phyloP scores from a whole-genome alignment of 129 eudicot genomes.

The Kitagawia praeruptora region DNA sequence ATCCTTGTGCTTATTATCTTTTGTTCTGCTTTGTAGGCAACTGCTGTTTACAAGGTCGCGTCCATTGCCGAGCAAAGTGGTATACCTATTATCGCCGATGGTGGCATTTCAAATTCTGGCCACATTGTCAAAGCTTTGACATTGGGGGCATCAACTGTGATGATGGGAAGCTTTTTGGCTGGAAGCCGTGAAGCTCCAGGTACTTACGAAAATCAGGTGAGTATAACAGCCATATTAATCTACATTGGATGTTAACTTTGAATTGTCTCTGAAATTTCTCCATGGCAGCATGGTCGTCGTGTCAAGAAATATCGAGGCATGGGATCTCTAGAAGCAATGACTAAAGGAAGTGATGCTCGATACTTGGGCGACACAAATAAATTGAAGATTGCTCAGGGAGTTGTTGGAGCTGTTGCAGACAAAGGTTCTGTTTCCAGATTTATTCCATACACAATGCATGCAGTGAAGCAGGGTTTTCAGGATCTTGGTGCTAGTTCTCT shows the following conservation, averaged over 20 bases:
- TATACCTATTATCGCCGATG: slow-evolving; percentile 90
- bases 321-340: slow-evolving; percentile 73
- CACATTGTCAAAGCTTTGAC: slow-evolving; percentile 86
- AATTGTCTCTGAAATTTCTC: neutral
- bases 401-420: too few species aligned
- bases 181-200: slow-evolving; percentile 98
- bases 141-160: slow-evolving; percentile 91
- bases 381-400: too few species aligned
- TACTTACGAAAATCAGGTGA: slow-evolving; percentile 49
- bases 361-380: too few species aligned
- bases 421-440: too few species aligned
- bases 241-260: neutral
- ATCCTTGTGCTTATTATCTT: neutral
- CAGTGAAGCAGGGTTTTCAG: too few species aligned
- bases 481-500: too few species aligned
- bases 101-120: slow-evolving; percentile 97
- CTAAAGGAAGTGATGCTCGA: slow-evolving; percentile 12
- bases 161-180: slow-evolving; percentile 99
- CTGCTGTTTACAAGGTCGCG: slow-evolving; percentile 91
- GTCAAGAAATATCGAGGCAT: slow-evolving; percentile 88
- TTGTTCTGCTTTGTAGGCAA: slow-evolving; percentile 38
- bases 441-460: too few species aligned
- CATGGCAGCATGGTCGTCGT: slow-evolving; percentile 41
- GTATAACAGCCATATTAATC: neutral
- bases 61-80: slow-evolving; percentile 67